Evolutionary conservation across 129 eudicot genomes (phyloP), one percentile per base, ranked within the genome.

Genomic region (Lonicera japonica): DNA sequence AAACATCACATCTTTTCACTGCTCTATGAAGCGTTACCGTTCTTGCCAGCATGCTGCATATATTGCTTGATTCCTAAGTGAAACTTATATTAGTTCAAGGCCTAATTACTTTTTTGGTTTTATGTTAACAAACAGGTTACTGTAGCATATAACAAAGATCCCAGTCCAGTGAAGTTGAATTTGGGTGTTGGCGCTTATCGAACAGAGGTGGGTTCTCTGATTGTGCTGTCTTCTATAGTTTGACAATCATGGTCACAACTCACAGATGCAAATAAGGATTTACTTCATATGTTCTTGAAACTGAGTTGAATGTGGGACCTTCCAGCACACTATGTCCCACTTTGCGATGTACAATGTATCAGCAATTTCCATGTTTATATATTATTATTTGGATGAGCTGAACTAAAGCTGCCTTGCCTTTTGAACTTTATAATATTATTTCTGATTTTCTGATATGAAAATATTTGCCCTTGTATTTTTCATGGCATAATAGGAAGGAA

Each of bases 131-230:
- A 61, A 20, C 77, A 92, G 98, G 98, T 92, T 4, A 94, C 99
- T 61, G 87, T 88, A 58, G 99, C 99, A 17, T 94, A 82, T 68
- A 94, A 94, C 76, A 88, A 88, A 64, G 99, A 94, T 65, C 89
- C 87, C 4, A 88, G 95, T 77, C 99, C 96, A 3, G 71, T 77
- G 25, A 94, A 88, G 80, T 75, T 94, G 76, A 94, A 94, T 71
- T 63, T 94, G 71, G 99, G 99, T 50, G 99, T 94, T 72, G 99
- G 99, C 57, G 99, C 99, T 58, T 94, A 94, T 66, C 86, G 99
- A 18, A 94, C 99, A 11, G 99, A 94, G 94, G 99, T 83, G 13
- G 75, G 73, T 58, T 67, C 20, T 0, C 19, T 24, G 24, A 16
- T 11, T 17, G 8, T 20, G 15, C 20, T 8, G 5, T 10, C 47